phyloP scores from a whole-genome alignment of 768 basidiomycete species.

The Russula foetens region DNA sequence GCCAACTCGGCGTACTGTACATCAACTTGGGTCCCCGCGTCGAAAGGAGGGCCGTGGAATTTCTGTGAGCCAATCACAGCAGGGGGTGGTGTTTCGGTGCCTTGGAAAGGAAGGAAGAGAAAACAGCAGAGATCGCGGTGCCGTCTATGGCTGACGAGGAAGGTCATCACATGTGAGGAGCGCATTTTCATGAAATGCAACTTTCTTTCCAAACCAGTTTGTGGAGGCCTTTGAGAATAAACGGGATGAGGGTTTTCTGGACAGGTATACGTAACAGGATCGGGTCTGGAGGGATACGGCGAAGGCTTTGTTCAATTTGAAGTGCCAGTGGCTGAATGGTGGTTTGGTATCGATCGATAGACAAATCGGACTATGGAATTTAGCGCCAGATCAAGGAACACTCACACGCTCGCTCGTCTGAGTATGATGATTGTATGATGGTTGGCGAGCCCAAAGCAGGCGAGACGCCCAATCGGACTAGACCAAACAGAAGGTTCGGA shows the following conservation, averaged over 20 bases:
- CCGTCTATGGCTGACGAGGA: too few relatives aligned
- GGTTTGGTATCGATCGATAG: slow-evolving; percentile 15
- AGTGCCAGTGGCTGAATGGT: background rate
- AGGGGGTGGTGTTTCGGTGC: too few relatives aligned
- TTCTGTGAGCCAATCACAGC: too few relatives aligned
- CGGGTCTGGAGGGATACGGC: slow-evolving; percentile 13
- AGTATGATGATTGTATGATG: slow-evolving; percentile 38
- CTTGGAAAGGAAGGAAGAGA: too few relatives aligned
- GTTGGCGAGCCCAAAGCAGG: slow-evolving; percentile 34
- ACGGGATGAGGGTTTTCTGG: background rate
- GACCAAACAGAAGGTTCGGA: slow-evolving; percentile 25
- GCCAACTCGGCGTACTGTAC: too few relatives aligned
- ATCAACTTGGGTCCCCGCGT: too few relatives aligned
- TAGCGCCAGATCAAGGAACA: slow-evolving; percentile 10
- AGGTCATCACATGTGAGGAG: too few relatives aligned
- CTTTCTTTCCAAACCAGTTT: too few relatives aligned
- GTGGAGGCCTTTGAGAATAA: slow-evolving; percentile 5
- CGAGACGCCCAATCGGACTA: slow-evolving; percentile 29
- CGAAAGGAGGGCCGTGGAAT: too few relatives aligned
- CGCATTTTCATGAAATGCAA: too few relatives aligned
- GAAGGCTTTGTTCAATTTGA: too few relatives aligned
- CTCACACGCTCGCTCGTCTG: slow-evolving; percentile 52
- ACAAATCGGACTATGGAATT: slow-evolving; percentile 10
- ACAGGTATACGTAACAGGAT: slow-evolving; percentile 11
- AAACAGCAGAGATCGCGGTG: too few relatives aligned